These are phyloP conservation scores for Dissophora ornata DNA, from an alignment of 192 early-diverging fungal species.

Conservation along the genomic window DNA sequence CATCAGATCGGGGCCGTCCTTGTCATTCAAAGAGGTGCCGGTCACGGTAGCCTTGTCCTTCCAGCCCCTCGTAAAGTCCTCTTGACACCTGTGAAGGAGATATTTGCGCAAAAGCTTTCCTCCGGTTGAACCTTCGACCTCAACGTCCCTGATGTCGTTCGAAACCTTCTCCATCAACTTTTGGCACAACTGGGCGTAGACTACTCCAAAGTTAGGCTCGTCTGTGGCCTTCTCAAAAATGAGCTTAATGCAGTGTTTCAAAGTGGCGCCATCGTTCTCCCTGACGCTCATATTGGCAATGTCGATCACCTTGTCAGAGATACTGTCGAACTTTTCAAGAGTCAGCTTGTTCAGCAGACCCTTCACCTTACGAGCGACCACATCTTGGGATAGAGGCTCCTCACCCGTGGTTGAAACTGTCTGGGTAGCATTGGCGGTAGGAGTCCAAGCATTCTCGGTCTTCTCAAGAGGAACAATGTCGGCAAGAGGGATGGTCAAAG, in stretches of 20 bases:
- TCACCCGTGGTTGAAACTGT: constrained; percentile 49
- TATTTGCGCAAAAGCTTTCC: constrained; percentile 88
- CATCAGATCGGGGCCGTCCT: constrained; percentile 73
- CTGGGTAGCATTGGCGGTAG: constrained; percentile 62
- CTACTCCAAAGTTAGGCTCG: constrained; percentile 88
- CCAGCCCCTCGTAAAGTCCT: constrained; percentile 92
- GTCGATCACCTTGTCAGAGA: constrained; percentile 85
- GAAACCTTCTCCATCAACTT: constrained; percentile 77
- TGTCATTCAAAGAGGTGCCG: constrained; percentile 60
- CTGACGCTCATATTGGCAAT: constrained; percentile 77
- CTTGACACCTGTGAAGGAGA: constrained; percentile 93
- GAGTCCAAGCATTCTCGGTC: constrained; percentile 86
- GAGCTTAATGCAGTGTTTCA: constrained; percentile 85
- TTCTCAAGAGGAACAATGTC: constrained; percentile 84
- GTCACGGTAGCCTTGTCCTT: constrained; percentile 80
- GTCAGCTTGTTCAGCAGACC: constrained; percentile 97
- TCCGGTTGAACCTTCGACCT: constrained; percentile 67
- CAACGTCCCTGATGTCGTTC: constrained; percentile 68
- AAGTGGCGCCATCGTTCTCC: constrained; percentile 74
- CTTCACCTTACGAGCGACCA: constrained; percentile 84
- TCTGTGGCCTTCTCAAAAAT: constrained; percentile 97
- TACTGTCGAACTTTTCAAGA: constrained; percentile 90
- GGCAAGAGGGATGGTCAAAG: constrained; percentile 64
- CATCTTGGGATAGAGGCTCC: constrained; percentile 62
- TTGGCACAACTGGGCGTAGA: constrained; percentile 91